phyloP scores from a whole-genome alignment of 371 early-diverging fungal species.

The Actinomortierella ambigua region DNA sequence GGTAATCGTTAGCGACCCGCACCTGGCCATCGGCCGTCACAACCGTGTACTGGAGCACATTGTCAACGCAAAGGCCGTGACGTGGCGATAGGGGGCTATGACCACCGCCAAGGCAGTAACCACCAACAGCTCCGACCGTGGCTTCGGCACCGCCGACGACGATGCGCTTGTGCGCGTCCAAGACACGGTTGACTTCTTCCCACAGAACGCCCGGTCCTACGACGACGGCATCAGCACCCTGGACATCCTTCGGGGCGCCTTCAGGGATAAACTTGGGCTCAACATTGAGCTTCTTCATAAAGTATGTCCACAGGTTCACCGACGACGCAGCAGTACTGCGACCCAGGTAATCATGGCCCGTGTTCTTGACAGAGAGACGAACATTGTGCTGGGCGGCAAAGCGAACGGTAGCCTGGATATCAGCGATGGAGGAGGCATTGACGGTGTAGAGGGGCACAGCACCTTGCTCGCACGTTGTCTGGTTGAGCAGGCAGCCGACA shows the following conservation, averaged over 20 bases:
- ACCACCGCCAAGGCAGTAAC: constrained; percentile 3
- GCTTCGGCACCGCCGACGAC: neutral
- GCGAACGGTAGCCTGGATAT: constrained; percentile 20
- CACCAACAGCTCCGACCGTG: neutral
- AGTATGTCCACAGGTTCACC: constrained; percentile 46
- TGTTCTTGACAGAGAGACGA: constrained; percentile 46
- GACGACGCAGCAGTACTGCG: constrained; percentile 41
- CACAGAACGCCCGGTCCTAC: neutral
- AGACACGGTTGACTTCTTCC: neutral
- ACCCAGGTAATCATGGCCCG: constrained; percentile 49
- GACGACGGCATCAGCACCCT: neutral
- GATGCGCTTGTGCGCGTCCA: neutral
- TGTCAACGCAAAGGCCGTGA: neutral
- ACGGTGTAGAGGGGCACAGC: constrained; percentile 1
- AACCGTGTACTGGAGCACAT: constrained; percentile 1
- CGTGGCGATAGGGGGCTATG: constrained; percentile 7
- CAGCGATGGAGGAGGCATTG: neutral
- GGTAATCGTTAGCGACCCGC: constrained; percentile 6
- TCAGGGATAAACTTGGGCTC: constrained; percentile 20
- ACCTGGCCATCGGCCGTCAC: neutral
- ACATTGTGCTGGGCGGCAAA: constrained; percentile 46
- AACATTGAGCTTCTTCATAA: constrained; percentile 29
- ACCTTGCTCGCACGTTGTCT: neutral
- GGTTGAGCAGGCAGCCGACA: neutral
- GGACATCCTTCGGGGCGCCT: neutral